Evolutionary conservation across 371 early-diverging fungal genomes (phyloP).

Genomic region (Fennellomyces sp.): DNA sequence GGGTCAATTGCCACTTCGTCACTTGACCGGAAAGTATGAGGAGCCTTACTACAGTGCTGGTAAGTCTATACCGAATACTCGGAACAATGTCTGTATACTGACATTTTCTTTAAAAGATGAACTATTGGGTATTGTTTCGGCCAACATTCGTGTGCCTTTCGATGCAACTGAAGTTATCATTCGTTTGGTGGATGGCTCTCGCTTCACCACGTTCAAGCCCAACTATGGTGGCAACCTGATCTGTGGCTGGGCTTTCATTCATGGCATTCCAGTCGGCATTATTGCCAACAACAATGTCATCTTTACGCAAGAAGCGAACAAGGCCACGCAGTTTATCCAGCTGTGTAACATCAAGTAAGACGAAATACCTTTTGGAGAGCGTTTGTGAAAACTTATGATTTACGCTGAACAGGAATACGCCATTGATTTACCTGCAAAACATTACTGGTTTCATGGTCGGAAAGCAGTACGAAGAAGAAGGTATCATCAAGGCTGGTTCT

Average conservation of each 20-base stretch:
- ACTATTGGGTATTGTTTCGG: conserved; percentile 64
- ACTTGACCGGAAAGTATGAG: conserved; percentile 53
- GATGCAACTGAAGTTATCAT: conserved; percentile 71
- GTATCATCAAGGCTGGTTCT: conserved; percentile 78
- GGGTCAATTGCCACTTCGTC: conserved; percentile 54
- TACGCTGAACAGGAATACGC: conserved; percentile 47
- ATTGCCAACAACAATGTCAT: conserved; percentile 75
- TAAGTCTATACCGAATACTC: too few relatives aligned
- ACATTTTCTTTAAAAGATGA: conserved; percentile 40
- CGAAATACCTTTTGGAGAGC: neutral
- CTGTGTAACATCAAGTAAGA: conserved; percentile 70
- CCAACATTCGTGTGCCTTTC: conserved; percentile 68
- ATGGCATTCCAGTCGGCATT: conserved; percentile 73
- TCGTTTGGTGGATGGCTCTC: conserved; percentile 69
- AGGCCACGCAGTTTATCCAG: conserved; percentile 79
- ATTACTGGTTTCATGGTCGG: conserved; percentile 71
- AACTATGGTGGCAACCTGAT: conserved; percentile 69
- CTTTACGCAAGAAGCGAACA: conserved; percentile 73
- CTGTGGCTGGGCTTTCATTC: conserved; percentile 69
- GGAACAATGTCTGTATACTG: neutral
- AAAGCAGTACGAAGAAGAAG: conserved; percentile 72
- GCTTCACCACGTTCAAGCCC: conserved; percentile 68
- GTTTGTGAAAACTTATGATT: neutral
- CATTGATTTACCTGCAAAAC: conserved; percentile 71
- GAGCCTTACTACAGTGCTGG: conserved; percentile 60